Evolutionary conservation across 148 eudicot species (phyloP).

Genomic region (Bassia scoparia): DNA sequence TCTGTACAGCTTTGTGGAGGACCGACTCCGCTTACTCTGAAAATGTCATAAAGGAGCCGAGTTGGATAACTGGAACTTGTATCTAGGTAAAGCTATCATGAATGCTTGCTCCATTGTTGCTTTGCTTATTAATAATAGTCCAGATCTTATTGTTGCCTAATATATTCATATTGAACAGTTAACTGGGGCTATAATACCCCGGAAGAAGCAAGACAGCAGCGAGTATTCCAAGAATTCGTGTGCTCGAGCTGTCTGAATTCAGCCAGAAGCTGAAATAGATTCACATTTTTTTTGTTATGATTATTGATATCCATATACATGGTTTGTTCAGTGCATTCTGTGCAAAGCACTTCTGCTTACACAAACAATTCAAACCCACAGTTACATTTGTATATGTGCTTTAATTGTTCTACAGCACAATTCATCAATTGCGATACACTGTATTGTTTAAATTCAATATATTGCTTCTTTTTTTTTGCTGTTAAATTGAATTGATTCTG

Average conservation of each 20-base stretch:
- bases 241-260: conserved; percentile 78
- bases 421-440: neutral
- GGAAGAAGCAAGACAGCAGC: conserved; percentile 82
- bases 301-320: conserved; percentile 1
- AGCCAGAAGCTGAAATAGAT: conserved; percentile 73
- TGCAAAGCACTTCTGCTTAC: conserved; percentile 7
- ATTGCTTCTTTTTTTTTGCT: no score
- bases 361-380: neutral
- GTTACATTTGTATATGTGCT: neutral
- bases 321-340: neutral
- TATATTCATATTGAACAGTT: conserved; percentile 42
- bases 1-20: conserved; percentile 98
- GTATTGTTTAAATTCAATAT: no score
- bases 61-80: conserved; percentile 78
- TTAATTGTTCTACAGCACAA: neutral
- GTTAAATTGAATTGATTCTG: no score
- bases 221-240: conserved; percentile 58
- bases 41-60: conserved; percentile 93
- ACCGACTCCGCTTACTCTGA: conserved; percentile 86
- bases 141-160: conserved; percentile 1
- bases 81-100: conserved; percentile 53
- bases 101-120: neutral
- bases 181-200: conserved; percentile 94
- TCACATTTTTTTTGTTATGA: conserved; percentile 5
- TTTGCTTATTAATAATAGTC: conserved; percentile 6